Percentiles rank a stretch among this genome's conserved stretches.
phyloP scores from a whole-genome alignment of 108 stramenopile genomes.

The Skeletonema costatum region DNA sequence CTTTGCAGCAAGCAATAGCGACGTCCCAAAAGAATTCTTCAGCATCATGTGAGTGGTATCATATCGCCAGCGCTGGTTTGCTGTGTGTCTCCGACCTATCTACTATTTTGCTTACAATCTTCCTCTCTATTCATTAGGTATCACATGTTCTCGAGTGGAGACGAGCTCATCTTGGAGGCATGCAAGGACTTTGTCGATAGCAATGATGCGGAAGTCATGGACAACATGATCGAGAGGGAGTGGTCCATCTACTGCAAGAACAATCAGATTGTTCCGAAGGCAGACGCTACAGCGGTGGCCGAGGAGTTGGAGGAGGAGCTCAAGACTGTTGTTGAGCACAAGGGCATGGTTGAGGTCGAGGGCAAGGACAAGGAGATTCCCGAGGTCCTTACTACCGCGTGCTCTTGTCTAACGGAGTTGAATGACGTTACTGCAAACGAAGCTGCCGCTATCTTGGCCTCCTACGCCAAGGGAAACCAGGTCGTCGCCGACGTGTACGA shows the following conservation, averaged over 20 bases:
- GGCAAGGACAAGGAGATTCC: constrained; percentile 4
- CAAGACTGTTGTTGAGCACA: neutral
- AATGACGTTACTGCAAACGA: constrained; percentile 17
- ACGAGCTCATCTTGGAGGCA: constrained; percentile 33
- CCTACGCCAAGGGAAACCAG: constrained; percentile 16
- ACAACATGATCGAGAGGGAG: constrained; percentile 30
- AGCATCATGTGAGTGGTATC: constrained; percentile 22
- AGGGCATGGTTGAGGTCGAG: neutral
- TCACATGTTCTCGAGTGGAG: constrained; percentile 47
- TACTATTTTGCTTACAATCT: neutral
- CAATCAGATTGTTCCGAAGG: neutral
- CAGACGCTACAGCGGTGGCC: neutral
- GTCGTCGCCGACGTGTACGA: constrained; percentile 28
- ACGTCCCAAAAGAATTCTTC: constrained; percentile 30
- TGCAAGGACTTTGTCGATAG: constrained; percentile 32
- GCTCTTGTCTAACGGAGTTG: constrained; percentile 24
- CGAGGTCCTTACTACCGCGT: constrained; percentile 20
- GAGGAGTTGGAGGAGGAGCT: neutral
- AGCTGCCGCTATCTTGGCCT: constrained; percentile 19
- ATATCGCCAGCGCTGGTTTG: too few relatives aligned
- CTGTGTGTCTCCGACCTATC: too few relatives aligned
- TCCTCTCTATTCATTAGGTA: neutral
- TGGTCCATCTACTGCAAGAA: constrained; percentile 41
- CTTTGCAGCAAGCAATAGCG: constrained; percentile 9
- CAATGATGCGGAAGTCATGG: constrained; percentile 18